Base-by-base conservation (phyloP, 257 asterid species). In the Cinchona pubescens region DNA sequence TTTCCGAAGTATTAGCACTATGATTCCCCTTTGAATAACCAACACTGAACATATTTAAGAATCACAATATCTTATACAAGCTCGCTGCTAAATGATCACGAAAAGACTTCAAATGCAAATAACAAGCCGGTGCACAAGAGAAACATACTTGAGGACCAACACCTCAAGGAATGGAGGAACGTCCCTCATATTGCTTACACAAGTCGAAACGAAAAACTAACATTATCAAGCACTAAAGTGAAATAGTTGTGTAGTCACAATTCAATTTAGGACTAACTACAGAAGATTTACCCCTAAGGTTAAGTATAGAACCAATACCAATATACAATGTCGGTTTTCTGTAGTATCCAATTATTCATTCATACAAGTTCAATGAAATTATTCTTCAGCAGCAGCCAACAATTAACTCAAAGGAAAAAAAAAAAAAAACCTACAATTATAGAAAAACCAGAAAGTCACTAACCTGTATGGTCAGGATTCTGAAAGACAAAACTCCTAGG, bases 401-500 rank as follows among this genome's bases (percentile, higher is more conserved):
- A 1, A 10, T 45, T 45, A 45, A 45, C 49, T 45, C 13, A 16
- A 8, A 45, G 18, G 6, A 49, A 49, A 53, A 15, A 27, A 42
- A 35, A 4, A 30, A 32, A 27, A 62, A 49, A 48, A 30, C 59
- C 59, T 27, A 51, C 38, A 19, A 35, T 29, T n/a, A n/a, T n/a
- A n/a, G 14, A 23, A 58, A 58, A 64, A 76, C 51, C 38, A 67
- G 13, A 76, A 29, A 15, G 34, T 27, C 5, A 38, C 53, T n/a
- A 80, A 92, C 97, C 97, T 92, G 99, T n/a, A 77, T 94, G 97
- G 77, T 92, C 97, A 32, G 99, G 97, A 72, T 94, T 94, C 89
- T 94, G 97, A 81, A 92, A 92, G 69, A 94, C 99, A 78, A 90
- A 94, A 76, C 99, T 90, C 85, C 91, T 83, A 1, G 99, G 97